Conservation (phyloP, 176 grass and related monocot species). For the Bolboschoenus planiculmis region DNA sequence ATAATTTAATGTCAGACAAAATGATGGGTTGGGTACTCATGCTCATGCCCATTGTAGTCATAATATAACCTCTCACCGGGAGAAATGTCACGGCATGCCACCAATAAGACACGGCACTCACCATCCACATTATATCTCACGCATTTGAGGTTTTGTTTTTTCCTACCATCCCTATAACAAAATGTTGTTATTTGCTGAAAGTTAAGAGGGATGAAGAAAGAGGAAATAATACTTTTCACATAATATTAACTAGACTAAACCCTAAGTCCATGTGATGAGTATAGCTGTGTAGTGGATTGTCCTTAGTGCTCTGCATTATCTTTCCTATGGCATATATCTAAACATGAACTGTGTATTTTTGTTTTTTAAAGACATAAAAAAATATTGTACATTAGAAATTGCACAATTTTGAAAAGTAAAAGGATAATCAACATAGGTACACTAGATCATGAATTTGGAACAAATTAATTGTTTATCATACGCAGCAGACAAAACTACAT, state of each 20-base stretch:
- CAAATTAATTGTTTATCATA: not conserved
- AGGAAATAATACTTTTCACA: not conserved
- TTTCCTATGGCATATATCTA: not conserved
- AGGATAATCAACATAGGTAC: not conserved
- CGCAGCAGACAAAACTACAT: not conserved
- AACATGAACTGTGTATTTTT: not conserved
- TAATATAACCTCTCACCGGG: conserved; percentile 85
- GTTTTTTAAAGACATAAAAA: not conserved
- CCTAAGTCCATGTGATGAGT: not conserved
- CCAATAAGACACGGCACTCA: conserved; percentile 74
- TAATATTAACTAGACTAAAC: not conserved
- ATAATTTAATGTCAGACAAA: conserved; percentile 43
- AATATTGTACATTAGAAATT: not conserved
- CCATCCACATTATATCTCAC: conserved; percentile 75
- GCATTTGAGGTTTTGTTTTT: conserved; percentile 89
- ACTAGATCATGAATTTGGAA: not conserved
- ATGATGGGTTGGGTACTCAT: conserved; percentile 83
- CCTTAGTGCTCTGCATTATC: not conserved
- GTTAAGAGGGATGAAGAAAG: not conserved
- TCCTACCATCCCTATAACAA: conserved; percentile 74
- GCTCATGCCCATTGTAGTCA: conserved; percentile 87
- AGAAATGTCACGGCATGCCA: conserved; percentile 80
- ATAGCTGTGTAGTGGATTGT: not conserved
- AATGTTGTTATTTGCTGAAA: not conserved
- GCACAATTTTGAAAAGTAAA: not conserved